A percentile compares a stretch with the other conserved stretches of the same genome.
phyloP scores from a whole-genome alignment of 2,329 filamentous ascomycete species.

The Cladophialophora exuberans region DNA sequence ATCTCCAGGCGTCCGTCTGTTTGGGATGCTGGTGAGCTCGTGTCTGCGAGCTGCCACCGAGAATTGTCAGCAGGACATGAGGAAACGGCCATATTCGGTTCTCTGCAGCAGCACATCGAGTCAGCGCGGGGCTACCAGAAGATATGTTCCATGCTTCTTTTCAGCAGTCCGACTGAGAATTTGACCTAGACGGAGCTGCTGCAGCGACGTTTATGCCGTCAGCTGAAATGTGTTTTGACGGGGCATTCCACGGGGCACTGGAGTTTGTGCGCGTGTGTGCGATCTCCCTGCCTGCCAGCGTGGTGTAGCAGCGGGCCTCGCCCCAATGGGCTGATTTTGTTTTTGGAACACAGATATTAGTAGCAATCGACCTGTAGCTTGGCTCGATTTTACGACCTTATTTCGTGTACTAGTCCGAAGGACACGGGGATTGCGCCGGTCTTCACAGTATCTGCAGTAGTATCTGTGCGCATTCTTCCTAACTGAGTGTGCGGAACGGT shows the following conservation, averaged over 20 bases:
- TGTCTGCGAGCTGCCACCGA: conserved; percentile 6
- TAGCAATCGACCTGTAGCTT: too few relatives aligned
- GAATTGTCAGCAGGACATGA: conserved; percentile 22
- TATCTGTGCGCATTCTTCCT: background rate
- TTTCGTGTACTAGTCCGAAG: too few relatives aligned
- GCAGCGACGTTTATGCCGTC: conserved; percentile 14
- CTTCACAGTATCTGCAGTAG: too few relatives aligned
- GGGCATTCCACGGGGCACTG: conserved; percentile 7
- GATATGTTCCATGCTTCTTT: conserved; percentile 5
- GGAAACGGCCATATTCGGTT: conserved; percentile 13
- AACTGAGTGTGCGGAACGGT: background rate
- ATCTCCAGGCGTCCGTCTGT: background rate
- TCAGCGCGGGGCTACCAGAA: conserved; percentile 3
- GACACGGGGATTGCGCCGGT: too few relatives aligned
- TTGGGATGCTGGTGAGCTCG: conserved; percentile 9
- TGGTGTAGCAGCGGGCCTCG: too few relatives aligned
- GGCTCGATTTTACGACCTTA: too few relatives aligned
- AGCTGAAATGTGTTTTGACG: conserved; percentile 7
- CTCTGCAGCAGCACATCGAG: conserved; percentile 14
- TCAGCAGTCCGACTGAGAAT: conserved; percentile 1
- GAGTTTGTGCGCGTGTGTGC: conserved; percentile 6
- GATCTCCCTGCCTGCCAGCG: too few relatives aligned
- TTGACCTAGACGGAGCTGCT: conserved; percentile 6
- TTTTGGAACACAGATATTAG: too few relatives aligned
- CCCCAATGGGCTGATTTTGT: background rate